Evolutionary conservation across 345 rosid species (phyloP), one percentile per base, ranked within the genome.

Genomic region (Rhizophora mangle): DNA sequence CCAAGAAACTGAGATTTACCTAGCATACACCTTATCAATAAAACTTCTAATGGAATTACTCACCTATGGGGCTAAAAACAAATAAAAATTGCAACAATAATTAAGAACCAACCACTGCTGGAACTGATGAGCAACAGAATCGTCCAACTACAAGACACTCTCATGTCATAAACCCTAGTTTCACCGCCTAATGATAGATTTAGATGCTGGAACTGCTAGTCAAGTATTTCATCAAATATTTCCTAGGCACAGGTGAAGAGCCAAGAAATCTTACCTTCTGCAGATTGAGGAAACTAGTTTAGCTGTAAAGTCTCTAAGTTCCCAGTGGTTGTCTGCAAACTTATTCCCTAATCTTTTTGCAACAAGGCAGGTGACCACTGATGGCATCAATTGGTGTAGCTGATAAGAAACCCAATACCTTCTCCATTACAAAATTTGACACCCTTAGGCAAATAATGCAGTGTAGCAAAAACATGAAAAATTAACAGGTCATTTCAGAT

Each of bases 311-410:
- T 90, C 91, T 82, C 99, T 84, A 58, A 95, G 96, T 65, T 92
- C 96, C 99, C 99, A 95, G 79, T 95, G 98, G 83, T 95, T 89
- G 83, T 92, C 98, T 1, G 92, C 78, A 77, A 87, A 76, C 83
- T 91, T 88, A 85, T 82, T 90, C 72, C 99, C 99, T 76, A 95
- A 83, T 86, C 89, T 82, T 82, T 83, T 95, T 10, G 98, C 93
- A 59, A 95, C 97, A 69, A 92, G 89, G 86, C 99, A 95, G 60
- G 99, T 95, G 68, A 92, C 97, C 70, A 90, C 96, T 76, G 98
- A 91, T 73, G 99, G 99, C 99, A 95, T 95, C 94, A 92, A 85
- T 74, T 90, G 96, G 83, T 95, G 98, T 54, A 95, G 90, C 99
- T 95, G 96, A 62, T 70, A 82, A 68, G 64, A 80, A 71, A 79